Evolutionary conservation across 345 rosid genomes (phyloP), one percentile per base, ranked within the genome.

Genomic region (Noccaea bulbosa): DNA sequence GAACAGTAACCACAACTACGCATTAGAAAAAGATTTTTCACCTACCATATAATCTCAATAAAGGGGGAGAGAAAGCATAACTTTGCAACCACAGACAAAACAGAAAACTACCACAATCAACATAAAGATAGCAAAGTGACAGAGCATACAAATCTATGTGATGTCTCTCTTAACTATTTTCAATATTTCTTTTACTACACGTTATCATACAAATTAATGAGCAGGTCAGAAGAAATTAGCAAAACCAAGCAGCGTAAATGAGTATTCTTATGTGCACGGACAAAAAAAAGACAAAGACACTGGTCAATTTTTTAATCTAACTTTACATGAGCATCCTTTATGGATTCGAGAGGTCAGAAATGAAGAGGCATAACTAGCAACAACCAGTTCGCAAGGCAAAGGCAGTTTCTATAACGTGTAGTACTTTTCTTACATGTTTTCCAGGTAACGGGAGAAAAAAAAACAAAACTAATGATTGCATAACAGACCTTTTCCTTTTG

Each of bases 401-500:
- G 14, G 14, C 58, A 38, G 64, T 20, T 62, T 39, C 39, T 17
- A 59, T 6, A 40, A 20, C 20, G 34, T 32, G 55, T 7, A 41
- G 50, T 30, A 45, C 15, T 44, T 67, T 20, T 60, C 35, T 37
- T 33, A 16, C 52, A 35, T 52, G 47, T 2, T 32, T 60, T 34
- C 63, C n/a, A 38, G 11, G 12, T 12, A 40, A 48, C 11, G 15
- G 11, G 4, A 37, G 8, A 45, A 39, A 14, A 5, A 22, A 52
- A 8, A 14, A 17, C 49, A 35, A 14, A 38, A 10, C 39, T 27
- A 52, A 6, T 43, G 51, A 7, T 47, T 51, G 5, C 5, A 20
- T 37, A 62, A 43, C 80, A 62, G 44, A 95, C 99, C 98, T 95
- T 84, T 95, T 78, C 98, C 83, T 80, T 87, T 92, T 84, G 83